phyloP scores from a whole-genome alignment of 2,329 filamentous ascomycete genomes.

The Xylaria sp. region DNA sequence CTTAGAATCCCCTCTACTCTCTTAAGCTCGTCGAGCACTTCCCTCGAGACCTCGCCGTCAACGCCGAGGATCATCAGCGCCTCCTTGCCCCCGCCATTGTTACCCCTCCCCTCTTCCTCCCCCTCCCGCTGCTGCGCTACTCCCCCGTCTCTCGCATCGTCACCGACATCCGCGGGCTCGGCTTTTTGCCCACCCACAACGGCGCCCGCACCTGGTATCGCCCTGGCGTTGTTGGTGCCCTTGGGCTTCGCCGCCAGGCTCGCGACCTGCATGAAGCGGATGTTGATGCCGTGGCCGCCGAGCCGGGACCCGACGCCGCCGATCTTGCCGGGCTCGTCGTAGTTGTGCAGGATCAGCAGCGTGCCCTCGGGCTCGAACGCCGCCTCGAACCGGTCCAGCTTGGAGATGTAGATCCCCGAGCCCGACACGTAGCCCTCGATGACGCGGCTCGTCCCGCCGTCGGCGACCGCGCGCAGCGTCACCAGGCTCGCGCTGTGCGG shows the following conservation, averaged over 20 bases:
- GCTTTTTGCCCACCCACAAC: conserved; percentile 24
- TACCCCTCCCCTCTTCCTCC: neutral
- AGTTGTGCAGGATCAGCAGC: conserved; percentile 77
- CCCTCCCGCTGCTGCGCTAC: too few relatives aligned
- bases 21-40: conserved; percentile 53
- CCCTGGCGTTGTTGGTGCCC: too few relatives aligned
- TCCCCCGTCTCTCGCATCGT: neutral
- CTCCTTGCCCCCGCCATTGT: conserved; percentile 56
- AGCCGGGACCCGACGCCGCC: conserved; percentile 73
- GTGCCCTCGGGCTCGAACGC: conserved; percentile 73
- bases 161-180: conserved; percentile 9
- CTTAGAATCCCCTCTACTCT: conserved; percentile 57
- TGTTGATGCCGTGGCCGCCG: conserved; percentile 72
- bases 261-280: conserved; percentile 76
- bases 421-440: conserved; percentile 69
- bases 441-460: conserved; percentile 43
- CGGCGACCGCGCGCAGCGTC: conserved; percentile 61
- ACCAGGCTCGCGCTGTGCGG: conserved; percentile 71
- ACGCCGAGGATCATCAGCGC: conserved; percentile 83
- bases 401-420: conserved; percentile 67
- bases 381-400: conserved; percentile 72
- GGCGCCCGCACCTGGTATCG: too few relatives aligned
- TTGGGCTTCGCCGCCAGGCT: conserved; percentile 48
- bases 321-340: conserved; percentile 82
- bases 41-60: conserved; percentile 63